Evolutionary conservation across 352 stramenopile genomes (phyloP), one percentile per base, ranked within the genome.

Genomic region (Pythium biforme): DNA sequence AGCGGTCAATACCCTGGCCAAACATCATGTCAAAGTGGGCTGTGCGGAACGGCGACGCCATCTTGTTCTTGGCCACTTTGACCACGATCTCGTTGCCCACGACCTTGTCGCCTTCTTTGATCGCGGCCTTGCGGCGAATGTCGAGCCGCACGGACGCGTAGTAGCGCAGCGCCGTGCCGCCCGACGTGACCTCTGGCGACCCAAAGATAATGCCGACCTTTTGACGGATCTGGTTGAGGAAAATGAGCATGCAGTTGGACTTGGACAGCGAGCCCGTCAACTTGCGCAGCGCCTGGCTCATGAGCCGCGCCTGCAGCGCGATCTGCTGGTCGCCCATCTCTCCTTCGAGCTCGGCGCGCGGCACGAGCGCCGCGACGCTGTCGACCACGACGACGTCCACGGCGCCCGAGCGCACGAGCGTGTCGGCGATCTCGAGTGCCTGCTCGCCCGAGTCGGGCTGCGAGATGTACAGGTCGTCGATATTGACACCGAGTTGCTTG

Each of bases 21-120:
- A 98, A 99, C 54, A 98, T 86, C 86, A 99, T 98, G 77, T 99
- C 97, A 59, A 99, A 96, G 34, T 90, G 86, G 4, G 97, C 94
- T 20, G 86, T 75, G 64, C 97, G 95, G 72, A 99, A 99, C 5
- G 97, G 97, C 20, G 97, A 93, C 11, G 97, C 95, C 29, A 99
- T 73, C 77, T 99, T 99, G 83, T 99, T 99, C 76, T 99, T 99
- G 46, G 98, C 96, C 34, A 99, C 95, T 66, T 99, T 99, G 50
- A 99, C 96, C 34, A 97, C 96, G 57, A 97, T 98, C 51, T 97
- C 95, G 68, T 99, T 99, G 48, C 97, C 97, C 20, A 97, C 83
- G 65, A 99, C 90, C 46, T 85, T 78, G 56, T 96, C 87, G 22
- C 88, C 88, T 59, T 96, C 79, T 68, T 97, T 97, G 65, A 97